Conservation (phyloP, 2,329 filamentous ascomycete species). For the Colletotrichum noveboracense region DNA sequence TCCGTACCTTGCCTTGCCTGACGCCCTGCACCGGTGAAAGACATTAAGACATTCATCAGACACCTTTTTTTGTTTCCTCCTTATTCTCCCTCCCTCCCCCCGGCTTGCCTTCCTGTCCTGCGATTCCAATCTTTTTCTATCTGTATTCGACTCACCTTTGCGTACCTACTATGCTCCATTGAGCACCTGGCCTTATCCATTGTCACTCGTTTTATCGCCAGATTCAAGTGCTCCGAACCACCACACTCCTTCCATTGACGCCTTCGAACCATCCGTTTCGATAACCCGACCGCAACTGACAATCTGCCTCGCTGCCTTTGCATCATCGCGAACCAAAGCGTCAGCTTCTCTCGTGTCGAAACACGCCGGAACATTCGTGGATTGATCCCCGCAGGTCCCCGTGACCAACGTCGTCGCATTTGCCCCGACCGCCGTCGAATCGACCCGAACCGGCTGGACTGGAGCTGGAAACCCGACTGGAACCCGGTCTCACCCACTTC, state of each 20-base stretch:
- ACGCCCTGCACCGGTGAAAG: background rate
- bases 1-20: background rate
- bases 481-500: conserved; percentile 3
- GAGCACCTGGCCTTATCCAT: background rate
- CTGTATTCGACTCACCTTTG: background rate
- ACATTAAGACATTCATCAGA: background rate
- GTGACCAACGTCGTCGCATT: background rate
- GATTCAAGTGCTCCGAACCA: background rate
- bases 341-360: background rate
- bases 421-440: background rate
- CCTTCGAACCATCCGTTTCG: background rate
- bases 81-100: background rate
- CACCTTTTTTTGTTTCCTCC: background rate
- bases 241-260: background rate
- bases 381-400: background rate
- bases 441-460: background rate
- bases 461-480: background rate
- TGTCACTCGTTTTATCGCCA: background rate
- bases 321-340: background rate
- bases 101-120: background rate
- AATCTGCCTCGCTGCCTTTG: background rate
- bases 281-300: background rate
- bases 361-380: background rate
- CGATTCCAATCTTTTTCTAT: background rate
- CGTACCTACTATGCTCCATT: background rate